Evolutionary conservation across 2,329 filamentous ascomycete species (phyloP).

Genomic region (Sordariomycetes sp.): DNA sequence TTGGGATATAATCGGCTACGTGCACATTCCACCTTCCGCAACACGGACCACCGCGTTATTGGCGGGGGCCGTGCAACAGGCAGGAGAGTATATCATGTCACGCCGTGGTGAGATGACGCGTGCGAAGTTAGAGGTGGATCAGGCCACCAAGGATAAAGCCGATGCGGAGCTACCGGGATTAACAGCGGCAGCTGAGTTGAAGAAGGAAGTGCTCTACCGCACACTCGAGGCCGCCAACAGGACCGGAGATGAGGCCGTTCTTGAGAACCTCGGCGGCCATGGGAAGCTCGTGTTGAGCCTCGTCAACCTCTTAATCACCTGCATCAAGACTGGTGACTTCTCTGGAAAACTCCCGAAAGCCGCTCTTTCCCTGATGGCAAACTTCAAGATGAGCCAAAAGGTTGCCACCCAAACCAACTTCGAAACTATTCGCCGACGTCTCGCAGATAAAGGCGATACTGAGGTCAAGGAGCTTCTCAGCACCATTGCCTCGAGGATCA

Average conservation of each 20-base stretch:
- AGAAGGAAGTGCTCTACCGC: slow-evolving; percentile 33
- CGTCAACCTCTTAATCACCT: slow-evolving; percentile 38
- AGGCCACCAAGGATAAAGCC: slow-evolving; percentile 18
- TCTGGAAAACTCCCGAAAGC: slow-evolving; percentile 39
- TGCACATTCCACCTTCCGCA: slow-evolving; percentile 29
- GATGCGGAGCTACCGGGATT: slow-evolving; percentile 12
- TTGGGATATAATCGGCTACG: slow-evolving; percentile 39
- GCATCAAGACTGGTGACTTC: slow-evolving; percentile 37
- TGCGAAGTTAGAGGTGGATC: slow-evolving; percentile 28
- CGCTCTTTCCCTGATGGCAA: slow-evolving; percentile 45
- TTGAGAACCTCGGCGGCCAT: slow-evolving; percentile 45
- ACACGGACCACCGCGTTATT: slow-evolving; percentile 23
- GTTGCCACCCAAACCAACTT: slow-evolving; percentile 54
- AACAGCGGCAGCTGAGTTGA: slow-evolving; percentile 25
- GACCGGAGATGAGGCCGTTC: slow-evolving; percentile 38
- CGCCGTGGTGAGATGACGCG: slow-evolving; percentile 33
- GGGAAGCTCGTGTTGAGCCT: slow-evolving; percentile 41
- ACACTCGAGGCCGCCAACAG: slow-evolving; percentile 39
- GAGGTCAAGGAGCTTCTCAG: slow-evolving; percentile 49
- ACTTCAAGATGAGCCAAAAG: slow-evolving; percentile 47
- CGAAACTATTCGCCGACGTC: slow-evolving; percentile 47
- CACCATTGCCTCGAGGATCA: slow-evolving; percentile 36
- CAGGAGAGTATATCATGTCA: slow-evolving; percentile 34
- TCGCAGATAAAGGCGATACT: slow-evolving; percentile 51
- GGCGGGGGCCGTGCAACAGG: slow-evolving; percentile 33